Percentiles rank a stretch among this genome's conserved stretches.
phyloP scores from a whole-genome alignment of 148 eudicot genomes.

The Heliamphora exappendiculata region DNA sequence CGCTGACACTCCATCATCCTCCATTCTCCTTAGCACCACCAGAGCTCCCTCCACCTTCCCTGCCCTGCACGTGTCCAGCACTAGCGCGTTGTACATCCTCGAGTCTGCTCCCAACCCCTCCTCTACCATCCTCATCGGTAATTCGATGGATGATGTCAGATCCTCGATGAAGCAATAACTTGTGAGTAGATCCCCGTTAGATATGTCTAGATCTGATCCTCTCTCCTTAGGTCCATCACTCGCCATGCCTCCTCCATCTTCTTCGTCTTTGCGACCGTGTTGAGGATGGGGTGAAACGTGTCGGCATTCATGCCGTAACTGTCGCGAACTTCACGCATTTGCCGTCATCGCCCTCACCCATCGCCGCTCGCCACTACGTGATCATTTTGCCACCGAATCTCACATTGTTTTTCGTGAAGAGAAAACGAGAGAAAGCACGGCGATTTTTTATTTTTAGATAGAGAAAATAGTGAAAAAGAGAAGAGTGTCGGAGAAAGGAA shows the following conservation, averaged over 20 bases:
- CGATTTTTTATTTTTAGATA: too few relatives aligned
- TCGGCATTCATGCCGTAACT: slow-evolving; percentile 24
- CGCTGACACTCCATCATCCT: slow-evolving; percentile 33
- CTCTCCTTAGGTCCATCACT: slow-evolving; percentile 36
- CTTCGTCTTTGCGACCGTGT: slow-evolving; percentile 24
- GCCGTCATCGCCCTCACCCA: too few relatives aligned
- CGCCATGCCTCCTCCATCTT: slow-evolving; percentile 26
- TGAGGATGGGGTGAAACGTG: slow-evolving; percentile 50
- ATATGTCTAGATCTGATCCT: slow-evolving; percentile 18
- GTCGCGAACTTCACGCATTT: too few relatives aligned
- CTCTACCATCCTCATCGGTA: slow-evolving; percentile 32
- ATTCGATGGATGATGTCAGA: slow-evolving; percentile 23
- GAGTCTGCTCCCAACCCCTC: slow-evolving; percentile 41
- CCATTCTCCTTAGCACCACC: slow-evolving; percentile 37
- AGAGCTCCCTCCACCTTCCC: slow-evolving; percentile 55
- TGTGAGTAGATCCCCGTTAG: slow-evolving; percentile 30
- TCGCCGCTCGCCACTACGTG: too few relatives aligned
- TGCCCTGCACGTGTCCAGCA: slow-evolving; percentile 53
- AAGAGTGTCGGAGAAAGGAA: too few relatives aligned
- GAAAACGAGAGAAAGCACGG: too few relatives aligned
- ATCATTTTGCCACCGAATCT: too few relatives aligned
- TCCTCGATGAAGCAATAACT: slow-evolving; percentile 41
- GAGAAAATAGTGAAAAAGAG: too few relatives aligned
- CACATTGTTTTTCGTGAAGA: too few relatives aligned
- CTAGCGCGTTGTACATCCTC: slow-evolving; percentile 59